Evolutionary conservation across 495 filamentous ascomycete species (phyloP), one percentile per base, ranked within the genome.

Genomic region (Beverwykella pulmonaria): DNA sequence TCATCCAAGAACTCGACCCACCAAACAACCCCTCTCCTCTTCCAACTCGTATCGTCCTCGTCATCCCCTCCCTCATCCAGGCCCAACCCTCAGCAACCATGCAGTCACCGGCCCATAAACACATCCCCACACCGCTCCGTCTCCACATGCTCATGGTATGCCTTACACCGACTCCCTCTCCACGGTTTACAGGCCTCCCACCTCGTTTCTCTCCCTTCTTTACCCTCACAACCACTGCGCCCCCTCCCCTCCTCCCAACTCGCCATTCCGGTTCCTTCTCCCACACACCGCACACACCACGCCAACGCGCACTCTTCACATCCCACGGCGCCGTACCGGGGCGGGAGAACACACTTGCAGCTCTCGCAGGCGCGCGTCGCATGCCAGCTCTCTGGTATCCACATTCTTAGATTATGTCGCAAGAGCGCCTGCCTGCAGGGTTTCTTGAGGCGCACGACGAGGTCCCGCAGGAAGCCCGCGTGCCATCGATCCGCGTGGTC

Each of bases 401-500:
- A 78, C 53, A 61, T 53, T 23, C 39, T 29, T 17, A 79, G 44
- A 0, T 25, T 5, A 60, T 79, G 77, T 22, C 77, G 65, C 60
- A 53, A 46, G 41, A 78, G 46, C 5, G 70, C 74, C 56, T 75
- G 67, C 34, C 39, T 32, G 50, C 64, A 64, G 10, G 75, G 71
- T 26, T 71, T 60, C 64, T 79, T 79, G 32, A 79, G 66, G 49
- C 68, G 58, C 20, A 78, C 75, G 50, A 61, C 57, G 44, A 79
- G 69, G 41, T 77, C 76, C 59, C 76, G 72, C 48, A 79, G 66
- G 64, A 79, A 77, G 25, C 14, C 53, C 49, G 75, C 75, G 54
- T 79, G 76, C 76, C 76, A 79, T 1, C 73, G 61, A 58, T 82
- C 81, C 48, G 67, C 66, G 74, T 82, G 79, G 30, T 59, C 72